Percentiles rank a stretch among this genome's conserved stretches.
Conservation (phyloP, 495 filamentous ascomycete species). For the Hapsidospora chrysogenum region DNA sequence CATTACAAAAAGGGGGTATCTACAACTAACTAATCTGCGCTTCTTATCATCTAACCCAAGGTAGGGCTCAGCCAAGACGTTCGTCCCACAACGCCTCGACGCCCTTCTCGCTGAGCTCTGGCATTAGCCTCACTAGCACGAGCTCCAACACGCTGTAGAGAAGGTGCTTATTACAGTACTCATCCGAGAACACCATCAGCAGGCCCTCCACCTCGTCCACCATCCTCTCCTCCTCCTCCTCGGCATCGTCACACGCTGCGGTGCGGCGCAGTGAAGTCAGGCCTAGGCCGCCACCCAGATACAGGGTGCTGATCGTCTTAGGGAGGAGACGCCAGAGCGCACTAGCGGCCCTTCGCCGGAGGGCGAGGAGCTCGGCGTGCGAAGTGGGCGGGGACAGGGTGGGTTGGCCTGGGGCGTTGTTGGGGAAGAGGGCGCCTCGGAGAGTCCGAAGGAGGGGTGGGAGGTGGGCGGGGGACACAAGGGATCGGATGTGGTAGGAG, state of each 20-base stretch:
- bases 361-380: conserved; percentile 24
- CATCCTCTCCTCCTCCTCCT: conserved; percentile 18
- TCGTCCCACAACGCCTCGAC: conserved; percentile 57
- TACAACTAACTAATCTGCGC: too few relatives aligned
- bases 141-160: conserved; percentile 64
- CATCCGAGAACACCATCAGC: conserved; percentile 60
- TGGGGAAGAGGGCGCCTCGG: conserved; percentile 63
- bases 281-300: conserved; percentile 22
- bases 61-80: too few relatives aligned
- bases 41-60: too few relatives aligned
- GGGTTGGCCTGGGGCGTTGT: conserved; percentile 41
- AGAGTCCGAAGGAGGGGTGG: conserved; percentile 56
- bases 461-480: conserved; percentile 50
- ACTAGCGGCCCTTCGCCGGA: conserved; percentile 36
- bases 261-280: not conserved
- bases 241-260: conserved; percentile 2
- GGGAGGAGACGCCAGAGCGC: conserved; percentile 35
- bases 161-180: conserved; percentile 82
- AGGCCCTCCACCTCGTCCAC: conserved; percentile 34
- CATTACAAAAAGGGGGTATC: too few relatives aligned
- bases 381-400: conserved; percentile 27
- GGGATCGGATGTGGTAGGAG: conserved; percentile 46
- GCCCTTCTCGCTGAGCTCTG: conserved; percentile 64
- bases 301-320: conserved; percentile 25
- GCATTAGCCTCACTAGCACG: conserved; percentile 59